A percentile compares a stretch with the other conserved stretches of the same genome.
These are phyloP conservation scores for Forsythia viridissima DNA, from an alignment of 257 asterid genomes.

Conservation along the genomic window DNA sequence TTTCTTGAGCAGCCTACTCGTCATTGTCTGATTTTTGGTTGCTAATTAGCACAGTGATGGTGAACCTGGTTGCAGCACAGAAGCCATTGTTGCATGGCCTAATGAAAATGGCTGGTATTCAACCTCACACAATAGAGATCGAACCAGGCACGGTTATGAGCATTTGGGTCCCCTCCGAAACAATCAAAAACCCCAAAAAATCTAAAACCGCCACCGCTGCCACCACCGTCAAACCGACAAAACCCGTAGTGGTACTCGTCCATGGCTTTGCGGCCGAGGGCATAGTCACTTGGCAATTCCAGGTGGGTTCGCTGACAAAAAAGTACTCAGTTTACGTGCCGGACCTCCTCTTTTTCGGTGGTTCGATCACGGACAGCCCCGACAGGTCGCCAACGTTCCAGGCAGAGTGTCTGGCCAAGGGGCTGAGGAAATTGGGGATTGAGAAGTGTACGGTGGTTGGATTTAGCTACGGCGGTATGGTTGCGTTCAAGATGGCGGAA, in stretches of 20 bases:
- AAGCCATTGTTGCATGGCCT: slow-evolving; percentile 59
- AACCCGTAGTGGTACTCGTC: slow-evolving; percentile 68
- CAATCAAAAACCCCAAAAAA: slow-evolving; percentile 42
- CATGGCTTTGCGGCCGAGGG: slow-evolving; percentile 89
- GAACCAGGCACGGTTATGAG: slow-evolving; percentile 60
- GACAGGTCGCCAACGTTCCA: slow-evolving; percentile 84
- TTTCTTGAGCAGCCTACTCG: neutral
- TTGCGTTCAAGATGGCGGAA: slow-evolving; percentile 92
- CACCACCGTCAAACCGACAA: slow-evolving; percentile 32
- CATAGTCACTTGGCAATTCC: slow-evolving; percentile 86
- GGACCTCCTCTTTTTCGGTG: slow-evolving; percentile 90
- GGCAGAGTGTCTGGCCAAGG: slow-evolving; percentile 69
- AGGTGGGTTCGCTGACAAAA: slow-evolving; percentile 65
- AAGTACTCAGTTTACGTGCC: slow-evolving; percentile 77
- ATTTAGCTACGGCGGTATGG: slow-evolving; percentile 98
- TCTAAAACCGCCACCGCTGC: slow-evolving; percentile 22
- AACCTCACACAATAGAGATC: slow-evolving; percentile 53
- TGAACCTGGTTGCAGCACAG: slow-evolving; percentile 73
- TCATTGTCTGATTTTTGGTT: neutral
- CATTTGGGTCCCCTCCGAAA: slow-evolving; percentile 75
- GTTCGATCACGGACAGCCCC: slow-evolving; percentile 54
- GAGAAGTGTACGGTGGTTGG: slow-evolving; percentile 78
- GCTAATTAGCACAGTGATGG: slow-evolving; percentile 40
- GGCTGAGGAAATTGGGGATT: slow-evolving; percentile 62
- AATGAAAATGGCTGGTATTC: slow-evolving; percentile 74